A percentile compares a stretch with the other conserved stretches of the same genome.
phyloP scores from a whole-genome alignment of 2,329 filamentous ascomycete species.

The Gaeumannomyces tritici region DNA sequence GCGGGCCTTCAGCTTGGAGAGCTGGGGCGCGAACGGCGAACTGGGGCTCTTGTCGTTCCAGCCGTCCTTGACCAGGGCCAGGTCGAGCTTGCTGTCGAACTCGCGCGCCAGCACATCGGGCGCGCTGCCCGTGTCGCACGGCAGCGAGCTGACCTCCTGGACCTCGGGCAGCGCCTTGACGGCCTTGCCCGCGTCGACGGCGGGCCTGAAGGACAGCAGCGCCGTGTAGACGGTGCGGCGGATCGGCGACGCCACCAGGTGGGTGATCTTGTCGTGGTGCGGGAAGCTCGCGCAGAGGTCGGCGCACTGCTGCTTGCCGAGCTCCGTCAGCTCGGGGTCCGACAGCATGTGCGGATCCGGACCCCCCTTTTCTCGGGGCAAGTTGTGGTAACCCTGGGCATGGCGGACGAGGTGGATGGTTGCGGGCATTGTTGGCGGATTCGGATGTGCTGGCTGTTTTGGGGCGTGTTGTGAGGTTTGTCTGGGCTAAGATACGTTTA shows the following conservation, averaged over 20 bases:
- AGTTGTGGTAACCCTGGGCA: slow-evolving; percentile 75
- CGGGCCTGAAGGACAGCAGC: slow-evolving; percentile 55
- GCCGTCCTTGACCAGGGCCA: slow-evolving; percentile 46
- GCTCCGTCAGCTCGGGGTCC: slow-evolving; percentile 70
- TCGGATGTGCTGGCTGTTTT: no score
- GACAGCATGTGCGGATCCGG: slow-evolving; percentile 53
- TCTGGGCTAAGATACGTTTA: no score
- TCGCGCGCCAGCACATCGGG: slow-evolving; percentile 45
- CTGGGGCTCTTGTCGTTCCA: slow-evolving; percentile 61
- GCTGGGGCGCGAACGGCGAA: slow-evolving; percentile 34
- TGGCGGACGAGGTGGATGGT: slow-evolving; percentile 63
- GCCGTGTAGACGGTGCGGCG: slow-evolving; percentile 75
- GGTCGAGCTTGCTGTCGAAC: slow-evolving; percentile 53
- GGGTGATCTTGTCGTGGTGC: slow-evolving; percentile 52
- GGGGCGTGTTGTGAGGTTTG: no score
- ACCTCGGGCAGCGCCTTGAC: slow-evolving; percentile 57
- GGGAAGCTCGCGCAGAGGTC: slow-evolving; percentile 54
- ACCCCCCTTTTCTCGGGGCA: slow-evolving; percentile 35
- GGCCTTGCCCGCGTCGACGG: slow-evolving; percentile 28
- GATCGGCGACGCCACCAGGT: slow-evolving; percentile 70
- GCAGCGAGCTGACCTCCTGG: slow-evolving; percentile 67
- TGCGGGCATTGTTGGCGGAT: slow-evolving; percentile 29
- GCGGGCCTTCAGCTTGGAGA: slow-evolving; percentile 46
- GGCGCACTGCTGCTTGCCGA: slow-evolving; percentile 68
- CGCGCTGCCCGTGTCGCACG: slow-evolving; percentile 66